A percentile compares a stretch with the other conserved stretches of the same genome.
Conservation (phyloP, 1,284 basidiomycete species). For the Microbotryum silenes-acaulis region DNA sequence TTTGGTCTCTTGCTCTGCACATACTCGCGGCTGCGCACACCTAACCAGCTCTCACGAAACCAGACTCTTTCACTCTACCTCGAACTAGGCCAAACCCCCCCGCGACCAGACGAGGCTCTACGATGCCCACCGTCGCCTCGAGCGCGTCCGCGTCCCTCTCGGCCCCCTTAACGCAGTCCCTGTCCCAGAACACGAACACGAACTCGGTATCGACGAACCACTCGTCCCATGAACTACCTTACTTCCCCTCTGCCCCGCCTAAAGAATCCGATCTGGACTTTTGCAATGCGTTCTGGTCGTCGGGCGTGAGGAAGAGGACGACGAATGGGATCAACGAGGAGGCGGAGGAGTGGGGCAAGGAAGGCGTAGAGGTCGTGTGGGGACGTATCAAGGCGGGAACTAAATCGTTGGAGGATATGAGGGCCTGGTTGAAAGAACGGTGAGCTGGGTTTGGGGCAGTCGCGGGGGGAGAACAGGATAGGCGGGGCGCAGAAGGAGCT, state of each 20-base stretch:
- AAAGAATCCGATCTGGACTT: constrained; percentile 55
- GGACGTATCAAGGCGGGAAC: constrained; percentile 74
- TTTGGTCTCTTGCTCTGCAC: no score
- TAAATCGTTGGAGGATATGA: constrained; percentile 83
- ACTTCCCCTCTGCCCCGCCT: neutral
- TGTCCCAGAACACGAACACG: no score
- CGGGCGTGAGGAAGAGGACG: constrained; percentile 42
- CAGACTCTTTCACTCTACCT: no score
- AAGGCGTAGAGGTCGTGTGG: constrained; percentile 66
- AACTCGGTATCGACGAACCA: no score
- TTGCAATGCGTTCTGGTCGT: constrained; percentile 89
- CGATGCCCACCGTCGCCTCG: no score
- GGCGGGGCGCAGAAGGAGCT: neutral
- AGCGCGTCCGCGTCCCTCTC: no score
- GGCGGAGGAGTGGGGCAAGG: constrained; percentile 48
- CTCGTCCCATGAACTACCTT: neutral
- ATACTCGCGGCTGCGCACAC: no score
- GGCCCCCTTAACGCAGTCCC: no score
- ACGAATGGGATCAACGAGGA: constrained; percentile 41
- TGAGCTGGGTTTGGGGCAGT: constrained; percentile 41
- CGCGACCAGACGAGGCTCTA: no score
- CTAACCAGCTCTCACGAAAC: no score
- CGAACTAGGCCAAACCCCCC: no score
- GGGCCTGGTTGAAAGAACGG: constrained; percentile 82
- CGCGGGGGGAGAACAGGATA: neutral